A percentile compares a stretch with the other conserved stretches of the same genome.
Evolutionary conservation across 2,329 filamentous ascomycete species (phyloP).

Genomic region (Neonectria faginata): DNA sequence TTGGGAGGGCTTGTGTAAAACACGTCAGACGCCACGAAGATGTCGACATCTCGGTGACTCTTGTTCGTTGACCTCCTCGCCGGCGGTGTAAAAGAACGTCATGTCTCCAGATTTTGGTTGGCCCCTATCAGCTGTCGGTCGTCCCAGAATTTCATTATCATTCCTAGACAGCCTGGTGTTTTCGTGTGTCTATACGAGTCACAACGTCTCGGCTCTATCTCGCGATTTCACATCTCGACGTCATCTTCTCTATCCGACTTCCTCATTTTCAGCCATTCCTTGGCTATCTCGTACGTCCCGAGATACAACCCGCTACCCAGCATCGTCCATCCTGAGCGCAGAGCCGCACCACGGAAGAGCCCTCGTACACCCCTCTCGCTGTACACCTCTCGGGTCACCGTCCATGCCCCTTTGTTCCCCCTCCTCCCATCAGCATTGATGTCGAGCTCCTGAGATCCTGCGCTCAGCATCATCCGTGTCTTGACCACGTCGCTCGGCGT

Average conservation of each 20-base stretch:
- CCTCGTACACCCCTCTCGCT: constrained; percentile 76
- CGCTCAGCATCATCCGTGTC: constrained; percentile 86
- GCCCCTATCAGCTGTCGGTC: background rate
- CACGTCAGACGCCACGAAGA: constrained; percentile 44
- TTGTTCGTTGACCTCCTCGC: constrained; percentile 26
- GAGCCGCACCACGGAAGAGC: constrained; percentile 79
- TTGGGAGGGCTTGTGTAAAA: constrained; percentile 22
- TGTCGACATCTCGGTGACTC: constrained; percentile 42
- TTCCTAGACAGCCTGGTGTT: constrained; percentile 6
- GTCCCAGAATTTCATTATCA: constrained; percentile 6
- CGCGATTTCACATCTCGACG: constrained; percentile 35
- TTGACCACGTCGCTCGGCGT: constrained; percentile 92
- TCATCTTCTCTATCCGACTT: constrained; percentile 58
- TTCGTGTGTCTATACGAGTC: background rate
- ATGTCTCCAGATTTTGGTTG: constrained; percentile 19
- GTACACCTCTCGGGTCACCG: constrained; percentile 74
- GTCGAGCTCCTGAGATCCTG: constrained; percentile 50
- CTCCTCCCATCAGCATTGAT: constrained; percentile 35
- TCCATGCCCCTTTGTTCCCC: constrained; percentile 57
- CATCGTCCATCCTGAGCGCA: constrained; percentile 84
- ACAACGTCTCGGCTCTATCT: constrained; percentile 8
- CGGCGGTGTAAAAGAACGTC: constrained; percentile 22
- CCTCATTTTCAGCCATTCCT: constrained; percentile 67
- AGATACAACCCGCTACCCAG: constrained; percentile 86
- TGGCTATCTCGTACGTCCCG: constrained; percentile 85